Percentiles rank a stretch among this genome's conserved stretches.
Evolutionary conservation across 73 alveolate genomes (phyloP).

Genomic region (Tetrahymena malaccensis): DNA sequence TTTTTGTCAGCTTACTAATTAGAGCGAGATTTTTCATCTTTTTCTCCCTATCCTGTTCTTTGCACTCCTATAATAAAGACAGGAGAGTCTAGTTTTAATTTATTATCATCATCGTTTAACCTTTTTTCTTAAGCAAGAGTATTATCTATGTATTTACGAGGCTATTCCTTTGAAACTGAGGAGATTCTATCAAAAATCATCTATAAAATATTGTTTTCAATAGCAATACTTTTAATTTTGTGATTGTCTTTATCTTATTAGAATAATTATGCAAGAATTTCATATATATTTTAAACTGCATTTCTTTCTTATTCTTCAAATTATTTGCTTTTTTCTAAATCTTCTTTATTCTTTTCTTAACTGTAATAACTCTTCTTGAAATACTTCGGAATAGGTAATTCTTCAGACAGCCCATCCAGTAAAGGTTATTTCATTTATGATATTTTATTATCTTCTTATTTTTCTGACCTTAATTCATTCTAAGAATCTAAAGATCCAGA

Average conservation of each 20-base stretch:
- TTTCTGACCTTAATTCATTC: background rate
- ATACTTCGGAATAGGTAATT: background rate
- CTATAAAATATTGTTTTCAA: constrained; percentile 46
- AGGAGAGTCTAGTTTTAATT: background rate
- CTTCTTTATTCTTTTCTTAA: background rate
- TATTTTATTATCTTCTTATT: background rate
- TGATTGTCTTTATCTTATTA: constrained; percentile 19
- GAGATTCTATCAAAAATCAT: constrained; percentile 52
- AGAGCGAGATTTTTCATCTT: background rate
- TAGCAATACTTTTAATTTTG: constrained; percentile 52
- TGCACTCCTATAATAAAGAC: background rate
- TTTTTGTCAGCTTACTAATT: background rate
- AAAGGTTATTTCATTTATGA: background rate
- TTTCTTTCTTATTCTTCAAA: constrained; percentile 59
- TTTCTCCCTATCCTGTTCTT: constrained; percentile 28
- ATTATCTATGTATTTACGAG: background rate
- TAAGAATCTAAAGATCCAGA: constrained; percentile 59
- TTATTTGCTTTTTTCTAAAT: constrained; percentile 13
- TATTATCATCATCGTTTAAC: background rate
- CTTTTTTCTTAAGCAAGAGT: background rate
- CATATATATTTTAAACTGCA: constrained; percentile 52
- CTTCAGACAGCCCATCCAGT: background rate
- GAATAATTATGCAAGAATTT: constrained; percentile 51
- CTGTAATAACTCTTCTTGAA: background rate
- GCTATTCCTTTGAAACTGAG: constrained; percentile 50